These are phyloP conservation scores for Fusarium euwallaceae DNA, from an alignment of 2,329 filamentous ascomycete genomes.

Conservation along the genomic window DNA sequence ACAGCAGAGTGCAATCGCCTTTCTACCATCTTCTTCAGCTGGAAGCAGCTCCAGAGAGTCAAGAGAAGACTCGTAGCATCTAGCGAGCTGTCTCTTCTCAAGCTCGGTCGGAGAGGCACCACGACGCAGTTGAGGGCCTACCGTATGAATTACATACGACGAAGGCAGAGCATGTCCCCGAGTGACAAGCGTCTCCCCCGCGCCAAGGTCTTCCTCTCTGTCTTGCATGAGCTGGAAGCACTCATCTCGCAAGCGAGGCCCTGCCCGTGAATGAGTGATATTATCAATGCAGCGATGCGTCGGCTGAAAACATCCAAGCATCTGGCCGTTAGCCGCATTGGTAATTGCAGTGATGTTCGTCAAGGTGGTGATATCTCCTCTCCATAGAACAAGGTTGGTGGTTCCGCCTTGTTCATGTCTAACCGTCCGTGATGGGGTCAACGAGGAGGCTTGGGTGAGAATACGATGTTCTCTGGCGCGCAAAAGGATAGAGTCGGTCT, in stretches of 20 bases:
- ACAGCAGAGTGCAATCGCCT: conserved; percentile 37
- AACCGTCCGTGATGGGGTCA: background rate
- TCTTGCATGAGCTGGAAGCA: conserved; percentile 30
- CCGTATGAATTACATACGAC: conserved; percentile 32
- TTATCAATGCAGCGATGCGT: conserved; percentile 44
- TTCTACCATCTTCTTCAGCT: background rate
- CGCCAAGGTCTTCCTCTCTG: background rate
- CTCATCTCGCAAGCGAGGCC: conserved; percentile 34
- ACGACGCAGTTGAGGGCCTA: conserved; percentile 27
- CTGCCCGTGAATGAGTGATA: conserved; percentile 39
- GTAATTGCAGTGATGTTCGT: conserved; percentile 34
- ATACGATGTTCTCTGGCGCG: conserved; percentile 17
- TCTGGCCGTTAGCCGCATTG: conserved; percentile 39
- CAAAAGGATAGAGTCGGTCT: conserved; percentile 28
- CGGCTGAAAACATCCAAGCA: conserved; percentile 41
- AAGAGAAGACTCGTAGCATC: conserved; percentile 33
- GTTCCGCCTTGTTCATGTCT: background rate
- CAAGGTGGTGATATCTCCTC: conserved; percentile 41
- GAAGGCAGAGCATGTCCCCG: conserved; percentile 21
- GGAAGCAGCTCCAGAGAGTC: conserved; percentile 13
- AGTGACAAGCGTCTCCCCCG: conserved; percentile 32
- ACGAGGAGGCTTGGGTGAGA: background rate
- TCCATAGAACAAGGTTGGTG: conserved; percentile 27
- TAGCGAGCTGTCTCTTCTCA: conserved; percentile 8
- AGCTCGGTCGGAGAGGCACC: conserved; percentile 3